phyloP scores from a whole-genome alignment of 495 filamentous ascomycete genomes.

The Lasiosphaeris hirsuta region DNA sequence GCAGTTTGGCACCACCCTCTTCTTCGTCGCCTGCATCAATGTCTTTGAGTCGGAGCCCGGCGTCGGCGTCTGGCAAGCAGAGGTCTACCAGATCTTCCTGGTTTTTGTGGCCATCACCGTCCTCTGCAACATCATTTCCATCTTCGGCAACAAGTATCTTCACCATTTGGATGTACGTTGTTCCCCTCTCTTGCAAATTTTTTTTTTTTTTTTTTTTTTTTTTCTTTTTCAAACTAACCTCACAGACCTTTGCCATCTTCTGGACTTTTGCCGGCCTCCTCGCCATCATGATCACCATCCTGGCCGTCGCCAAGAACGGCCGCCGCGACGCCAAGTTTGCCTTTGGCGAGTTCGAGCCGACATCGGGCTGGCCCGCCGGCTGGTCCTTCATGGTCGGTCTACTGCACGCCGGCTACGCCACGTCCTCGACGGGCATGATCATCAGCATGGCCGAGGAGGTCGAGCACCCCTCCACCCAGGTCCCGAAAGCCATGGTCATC shows the following conservation, averaged over 20 bases:
- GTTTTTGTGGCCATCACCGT: constrained; percentile 58
- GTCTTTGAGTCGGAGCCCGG: constrained; percentile 45
- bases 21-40: constrained; percentile 52
- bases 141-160: constrained; percentile 54
- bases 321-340: constrained; percentile 39
- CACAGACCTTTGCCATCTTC: constrained; percentile 48
- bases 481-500: constrained; percentile 51
- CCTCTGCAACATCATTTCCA: constrained; percentile 52
- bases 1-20: constrained; percentile 61
- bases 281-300: constrained; percentile 41
- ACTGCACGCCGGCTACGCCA: constrained; percentile 48
- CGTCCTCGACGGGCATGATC: constrained; percentile 53
- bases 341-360: constrained; percentile 43
- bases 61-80: constrained; percentile 38
- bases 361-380: constrained; percentile 47
- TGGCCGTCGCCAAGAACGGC: constrained; percentile 45
- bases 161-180: constrained; percentile 52
- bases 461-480: constrained; percentile 43
- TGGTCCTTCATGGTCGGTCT: constrained; percentile 50
- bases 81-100: constrained; percentile 56
- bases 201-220: not conserved
- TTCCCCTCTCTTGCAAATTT: not conserved
- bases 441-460: constrained; percentile 54
- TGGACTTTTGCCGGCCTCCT: constrained; percentile 49
- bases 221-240: not conserved